Conservation (phyloP, 1,284 basidiomycete species). For the Pseudozyma sp. region DNA sequence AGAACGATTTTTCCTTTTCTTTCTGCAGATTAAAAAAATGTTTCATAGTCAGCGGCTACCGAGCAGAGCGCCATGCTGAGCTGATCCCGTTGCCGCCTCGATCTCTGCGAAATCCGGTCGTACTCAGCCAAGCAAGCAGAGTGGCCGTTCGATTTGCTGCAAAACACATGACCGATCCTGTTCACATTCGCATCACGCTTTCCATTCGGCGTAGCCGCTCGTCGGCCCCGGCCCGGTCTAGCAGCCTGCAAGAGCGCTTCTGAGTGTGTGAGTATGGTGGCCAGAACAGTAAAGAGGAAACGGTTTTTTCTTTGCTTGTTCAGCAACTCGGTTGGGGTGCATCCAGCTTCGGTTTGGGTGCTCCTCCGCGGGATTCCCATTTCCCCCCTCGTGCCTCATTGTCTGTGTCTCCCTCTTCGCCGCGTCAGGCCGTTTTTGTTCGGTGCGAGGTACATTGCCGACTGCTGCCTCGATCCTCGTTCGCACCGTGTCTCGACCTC, state of each 20-base stretch:
- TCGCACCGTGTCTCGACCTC: background rate
- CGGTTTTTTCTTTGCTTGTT: slow-evolving; percentile 1
- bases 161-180: slow-evolving; percentile 2
- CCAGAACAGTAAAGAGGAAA: background rate
- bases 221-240: no score
- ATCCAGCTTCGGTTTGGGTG: slow-evolving; percentile 11
- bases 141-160: no score
- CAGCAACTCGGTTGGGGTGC: background rate
- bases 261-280: background rate
- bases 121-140: background rate
- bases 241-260: background rate
- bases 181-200: background rate
- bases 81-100: slow-evolving; percentile 2
- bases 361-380: slow-evolving; percentile 9
- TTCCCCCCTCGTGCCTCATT: background rate
- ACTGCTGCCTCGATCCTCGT: background rate
- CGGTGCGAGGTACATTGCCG: background rate
- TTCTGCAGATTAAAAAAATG: no score
- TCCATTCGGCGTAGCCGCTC: no score
- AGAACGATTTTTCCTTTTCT: no score
- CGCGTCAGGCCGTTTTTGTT: background rate
- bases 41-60: background rate
- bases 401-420: background rate
- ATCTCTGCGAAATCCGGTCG: background rate
- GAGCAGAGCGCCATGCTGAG: background rate